phyloP scores from a whole-genome alignment of 2,329 filamentous ascomycete species.

The Ramichloridium luteum region DNA sequence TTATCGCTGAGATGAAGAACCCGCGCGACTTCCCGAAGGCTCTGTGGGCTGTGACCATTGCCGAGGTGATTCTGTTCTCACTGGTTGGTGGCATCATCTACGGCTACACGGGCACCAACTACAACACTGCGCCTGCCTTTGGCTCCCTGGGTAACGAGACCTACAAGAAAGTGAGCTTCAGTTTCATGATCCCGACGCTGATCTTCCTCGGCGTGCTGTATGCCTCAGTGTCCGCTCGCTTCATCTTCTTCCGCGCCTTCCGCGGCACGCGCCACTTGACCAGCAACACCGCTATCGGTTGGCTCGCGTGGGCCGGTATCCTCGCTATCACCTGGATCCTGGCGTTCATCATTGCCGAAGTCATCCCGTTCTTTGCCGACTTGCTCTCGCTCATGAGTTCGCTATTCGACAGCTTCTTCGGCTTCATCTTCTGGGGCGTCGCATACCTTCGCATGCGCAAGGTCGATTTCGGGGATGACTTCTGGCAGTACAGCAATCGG shows the following conservation, averaged over 20 bases:
- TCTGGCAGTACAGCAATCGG: conserved; percentile 36
- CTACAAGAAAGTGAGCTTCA: conserved; percentile 81
- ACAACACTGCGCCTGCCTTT: conserved; percentile 79
- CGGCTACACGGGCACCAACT: conserved; percentile 78
- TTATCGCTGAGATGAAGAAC: conserved; percentile 86
- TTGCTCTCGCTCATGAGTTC: conserved; percentile 66
- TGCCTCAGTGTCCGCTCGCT: conserved; percentile 77
- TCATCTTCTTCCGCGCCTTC: conserved; percentile 85
- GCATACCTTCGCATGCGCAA: conserved; percentile 66
- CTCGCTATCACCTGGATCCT: conserved; percentile 64
- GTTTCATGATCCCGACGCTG: conserved; percentile 89
- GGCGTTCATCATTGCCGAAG: conserved; percentile 85
- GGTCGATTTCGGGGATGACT: conserved; percentile 46
- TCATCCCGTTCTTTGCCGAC: conserved; percentile 87
- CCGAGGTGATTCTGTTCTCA: conserved; percentile 75
- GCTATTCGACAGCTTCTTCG: conserved; percentile 84
- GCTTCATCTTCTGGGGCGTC: conserved; percentile 89
- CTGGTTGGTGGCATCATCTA: conserved; percentile 72
- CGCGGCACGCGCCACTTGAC: conserved; percentile 66
- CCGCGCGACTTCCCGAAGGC: conserved; percentile 82
- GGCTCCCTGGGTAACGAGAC: conserved; percentile 61
- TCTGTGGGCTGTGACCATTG: conserved; percentile 79
- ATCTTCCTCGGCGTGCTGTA: conserved; percentile 88
- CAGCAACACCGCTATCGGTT: conserved; percentile 69
- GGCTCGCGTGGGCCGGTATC: conserved; percentile 66